These are phyloP conservation scores for Diddensiella santjacobensis DNA, from an alignment of 805 yeast genomes.

Conservation along the genomic window DNA sequence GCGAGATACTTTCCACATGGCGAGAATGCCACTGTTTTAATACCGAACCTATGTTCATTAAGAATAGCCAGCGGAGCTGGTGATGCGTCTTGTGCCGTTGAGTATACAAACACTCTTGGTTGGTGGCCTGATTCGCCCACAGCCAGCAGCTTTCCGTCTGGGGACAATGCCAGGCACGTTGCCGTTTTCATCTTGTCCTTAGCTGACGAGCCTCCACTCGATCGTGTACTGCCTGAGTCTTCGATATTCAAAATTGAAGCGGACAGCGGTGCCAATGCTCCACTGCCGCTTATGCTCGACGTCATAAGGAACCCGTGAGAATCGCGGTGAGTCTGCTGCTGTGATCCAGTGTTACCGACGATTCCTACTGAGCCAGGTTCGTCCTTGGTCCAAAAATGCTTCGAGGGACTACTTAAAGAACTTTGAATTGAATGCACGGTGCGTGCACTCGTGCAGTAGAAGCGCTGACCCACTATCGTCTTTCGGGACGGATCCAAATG, in stretches of 20 bases:
- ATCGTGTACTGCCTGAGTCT: not conserved
- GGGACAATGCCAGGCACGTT: slow-evolving; percentile 55
- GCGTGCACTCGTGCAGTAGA: slow-evolving; percentile 20
- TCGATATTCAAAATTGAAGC: slow-evolving; percentile 5
- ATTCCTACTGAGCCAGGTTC: not conserved
- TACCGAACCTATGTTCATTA: slow-evolving; percentile 64
- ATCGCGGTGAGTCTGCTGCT: slow-evolving; percentile 7
- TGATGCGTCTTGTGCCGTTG: slow-evolving; percentile 48
- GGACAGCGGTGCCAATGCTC: slow-evolving; percentile 7
- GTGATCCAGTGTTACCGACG: not conserved
- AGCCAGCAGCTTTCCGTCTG: slow-evolving; percentile 52
- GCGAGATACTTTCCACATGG: slow-evolving; percentile 54
- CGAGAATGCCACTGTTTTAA: slow-evolving; percentile 52
- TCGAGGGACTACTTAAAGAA: not conserved
- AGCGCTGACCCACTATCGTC: slow-evolving; percentile 11
- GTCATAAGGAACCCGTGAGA: slow-evolving; percentile 12
- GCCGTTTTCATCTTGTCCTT: slow-evolving; percentile 47
- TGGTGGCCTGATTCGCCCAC: slow-evolving; percentile 69
- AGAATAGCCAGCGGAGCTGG: slow-evolving; percentile 49
- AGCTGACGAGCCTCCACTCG: slow-evolving; percentile 6
- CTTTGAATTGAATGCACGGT: slow-evolving; percentile 14
- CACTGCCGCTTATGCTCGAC: not conserved
- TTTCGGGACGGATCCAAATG: slow-evolving; percentile 2
- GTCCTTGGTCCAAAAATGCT: slow-evolving; percentile 6
- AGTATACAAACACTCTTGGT: slow-evolving; percentile 60